A percentile compares a stretch with the other conserved stretches of the same genome.
Conservation (phyloP, 2,329 filamentous ascomycete genomes). For the Raffaelea arxii region DNA sequence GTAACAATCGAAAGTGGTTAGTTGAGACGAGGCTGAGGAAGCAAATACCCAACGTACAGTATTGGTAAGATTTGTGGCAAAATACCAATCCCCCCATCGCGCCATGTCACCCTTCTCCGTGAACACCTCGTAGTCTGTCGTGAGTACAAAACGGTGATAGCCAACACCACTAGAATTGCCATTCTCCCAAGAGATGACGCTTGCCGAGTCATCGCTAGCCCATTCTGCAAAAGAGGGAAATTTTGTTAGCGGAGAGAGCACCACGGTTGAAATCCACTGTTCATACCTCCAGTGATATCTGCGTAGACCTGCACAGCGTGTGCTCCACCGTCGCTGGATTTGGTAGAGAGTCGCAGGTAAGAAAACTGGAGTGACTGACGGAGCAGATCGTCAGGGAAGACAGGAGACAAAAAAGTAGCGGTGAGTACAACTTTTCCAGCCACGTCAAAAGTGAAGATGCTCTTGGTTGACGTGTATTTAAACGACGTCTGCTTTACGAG, state of each 20-base stretch:
- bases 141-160: slow-evolving; percentile 54
- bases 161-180: slow-evolving; percentile 38
- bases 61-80: slow-evolving; percentile 50
- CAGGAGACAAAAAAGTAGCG: slow-evolving; percentile 60
- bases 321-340: slow-evolving; percentile 48
- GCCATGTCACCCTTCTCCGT: slow-evolving; percentile 60
- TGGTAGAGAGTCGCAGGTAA: slow-evolving; percentile 56
- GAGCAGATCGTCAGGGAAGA: slow-evolving; percentile 55
- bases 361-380: slow-evolving; percentile 62
- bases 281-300: slow-evolving; percentile 58
- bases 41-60: slow-evolving; percentile 24
- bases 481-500: slow-evolving; percentile 51
- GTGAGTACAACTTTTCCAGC: slow-evolving; percentile 52
- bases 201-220: slow-evolving; percentile 51
- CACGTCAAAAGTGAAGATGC: slow-evolving; percentile 59
- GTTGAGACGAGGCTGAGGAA: neutral
- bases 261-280: neutral
- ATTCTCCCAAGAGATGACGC: slow-evolving; percentile 54
- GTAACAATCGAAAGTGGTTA: slow-evolving; percentile 10
- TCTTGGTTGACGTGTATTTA: slow-evolving; percentile 63
- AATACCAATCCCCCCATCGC: slow-evolving; percentile 75
- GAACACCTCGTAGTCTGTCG: slow-evolving; percentile 48
- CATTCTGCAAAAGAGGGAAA: slow-evolving; percentile 44
- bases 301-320: slow-evolving; percentile 64
- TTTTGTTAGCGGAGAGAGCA: neutral